A percentile compares a stretch with the other conserved stretches of the same genome.
phyloP scores from a whole-genome alignment of 2,329 filamentous ascomycete species.

The Phyllachora maydis region DNA sequence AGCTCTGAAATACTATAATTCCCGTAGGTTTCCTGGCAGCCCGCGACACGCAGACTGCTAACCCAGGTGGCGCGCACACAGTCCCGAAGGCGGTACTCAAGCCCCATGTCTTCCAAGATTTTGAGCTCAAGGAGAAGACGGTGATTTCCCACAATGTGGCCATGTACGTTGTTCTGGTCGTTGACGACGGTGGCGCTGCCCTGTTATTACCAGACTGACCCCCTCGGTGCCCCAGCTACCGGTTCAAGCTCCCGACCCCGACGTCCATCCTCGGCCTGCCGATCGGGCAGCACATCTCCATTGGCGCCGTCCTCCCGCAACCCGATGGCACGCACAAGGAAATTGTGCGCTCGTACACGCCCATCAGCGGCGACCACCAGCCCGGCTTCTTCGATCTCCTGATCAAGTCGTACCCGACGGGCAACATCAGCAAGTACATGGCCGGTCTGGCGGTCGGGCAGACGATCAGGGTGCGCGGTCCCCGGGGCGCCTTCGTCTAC shows the following conservation, averaged over 20 bases:
- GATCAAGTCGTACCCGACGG: constrained; percentile 93
- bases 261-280: constrained; percentile 80
- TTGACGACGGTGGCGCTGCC: neutral
- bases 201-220: constrained; percentile 1
- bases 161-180: constrained; percentile 37
- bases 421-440: constrained; percentile 92
- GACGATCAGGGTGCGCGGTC: constrained; percentile 75
- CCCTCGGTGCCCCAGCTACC: constrained; percentile 41
- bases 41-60: neutral
- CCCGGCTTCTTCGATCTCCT: constrained; percentile 88
- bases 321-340: constrained; percentile 57
- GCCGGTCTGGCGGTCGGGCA: constrained; percentile 66
- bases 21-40: constrained; percentile 24
- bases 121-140: constrained; percentile 85
- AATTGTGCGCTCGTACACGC: constrained; percentile 80
- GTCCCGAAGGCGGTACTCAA: constrained; percentile 69
- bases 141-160: constrained; percentile 95
- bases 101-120: constrained; percentile 74
- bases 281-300: constrained; percentile 97
- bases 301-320: constrained; percentile 54
- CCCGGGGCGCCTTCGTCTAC: constrained; percentile 97
- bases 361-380: constrained; percentile 75
- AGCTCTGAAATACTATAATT: constrained; percentile 49
- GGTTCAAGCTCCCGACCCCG: constrained; percentile 64
- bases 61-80: constrained; percentile 12